A percentile compares a stretch with the other conserved stretches of the same genome.
These are phyloP conservation scores for Yamadazyma spencermartinsiae DNA, from an alignment of 1,139 yeast genomes.

Conservation along the genomic window DNA sequence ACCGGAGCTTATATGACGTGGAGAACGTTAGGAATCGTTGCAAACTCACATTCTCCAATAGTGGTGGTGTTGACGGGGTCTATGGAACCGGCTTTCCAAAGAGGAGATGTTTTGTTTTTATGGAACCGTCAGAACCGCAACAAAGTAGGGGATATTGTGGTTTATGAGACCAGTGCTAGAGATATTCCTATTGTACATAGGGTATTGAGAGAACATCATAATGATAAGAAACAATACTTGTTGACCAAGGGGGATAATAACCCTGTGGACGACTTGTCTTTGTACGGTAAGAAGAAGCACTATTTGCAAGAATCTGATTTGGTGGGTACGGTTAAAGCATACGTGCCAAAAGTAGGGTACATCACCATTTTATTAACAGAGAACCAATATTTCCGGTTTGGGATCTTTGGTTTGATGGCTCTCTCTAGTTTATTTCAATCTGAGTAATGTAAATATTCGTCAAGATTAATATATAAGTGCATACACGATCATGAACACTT, in stretches of 20 bases:
- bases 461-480: too few species aligned
- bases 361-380: slow-evolving; percentile 92
- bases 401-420: slow-evolving; percentile 67
- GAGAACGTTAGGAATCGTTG: slow-evolving; percentile 75
- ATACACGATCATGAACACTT: too few species aligned
- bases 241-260: slow-evolving; percentile 97
- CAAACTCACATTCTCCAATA: slow-evolving; percentile 89
- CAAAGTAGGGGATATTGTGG: slow-evolving; percentile 92
- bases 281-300: slow-evolving; percentile 74
- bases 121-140: slow-evolving; percentile 78
- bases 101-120: slow-evolving; percentile 90
- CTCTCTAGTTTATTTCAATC: slow-evolving; percentile 47
- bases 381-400: slow-evolving; percentile 72
- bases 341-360: slow-evolving; percentile 89
- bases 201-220: slow-evolving; percentile 79
- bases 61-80: slow-evolving; percentile 98
- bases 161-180: slow-evolving; percentile 81
- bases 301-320: slow-evolving; percentile 82
- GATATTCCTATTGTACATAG: slow-evolving; percentile 95
- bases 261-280: slow-evolving; percentile 83
- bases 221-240: slow-evolving; percentile 61
- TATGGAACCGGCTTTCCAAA: slow-evolving; percentile 99
- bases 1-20: slow-evolving; percentile 91
- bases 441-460: slow-evolving; percentile 12
- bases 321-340: slow-evolving; percentile 88